Conservation (phyloP, 106 monocot genomes). For the Apostasia shenzhenica region DNA sequence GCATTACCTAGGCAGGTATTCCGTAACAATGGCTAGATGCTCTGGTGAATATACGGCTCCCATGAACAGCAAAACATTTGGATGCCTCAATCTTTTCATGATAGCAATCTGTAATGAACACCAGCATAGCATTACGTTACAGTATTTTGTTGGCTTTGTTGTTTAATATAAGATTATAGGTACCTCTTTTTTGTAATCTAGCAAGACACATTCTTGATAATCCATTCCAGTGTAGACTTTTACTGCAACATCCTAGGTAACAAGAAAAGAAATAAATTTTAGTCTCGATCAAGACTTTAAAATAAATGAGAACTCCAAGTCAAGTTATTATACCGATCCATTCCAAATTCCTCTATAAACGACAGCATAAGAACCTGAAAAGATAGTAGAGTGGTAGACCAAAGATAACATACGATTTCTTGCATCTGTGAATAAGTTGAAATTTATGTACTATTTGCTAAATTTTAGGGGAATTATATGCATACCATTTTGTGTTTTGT, state of each 20-base stretch:
- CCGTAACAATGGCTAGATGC: conserved; percentile 24
- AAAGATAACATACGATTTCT: neutral
- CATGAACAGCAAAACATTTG: conserved; percentile 30
- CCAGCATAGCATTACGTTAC: conserved; percentile 1
- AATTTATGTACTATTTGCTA: too few relatives aligned
- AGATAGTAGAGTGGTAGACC: neutral
- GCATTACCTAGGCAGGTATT: conserved; percentile 22
- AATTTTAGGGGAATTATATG: neutral
- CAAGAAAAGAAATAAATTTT: neutral
- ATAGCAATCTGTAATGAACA: conserved; percentile 23
- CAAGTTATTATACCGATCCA: conserved; percentile 21
- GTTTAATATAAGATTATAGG: neutral
- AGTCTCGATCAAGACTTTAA: neutral
- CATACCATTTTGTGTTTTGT: neutral
- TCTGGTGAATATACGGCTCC: conserved; percentile 26
- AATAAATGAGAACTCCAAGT: neutral
- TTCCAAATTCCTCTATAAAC: conserved; percentile 32
- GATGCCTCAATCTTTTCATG: conserved; percentile 37
- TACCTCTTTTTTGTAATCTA: conserved; percentile 33
- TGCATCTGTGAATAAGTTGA: neutral
- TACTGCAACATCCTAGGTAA: conserved; percentile 27
- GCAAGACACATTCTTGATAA: conserved; percentile 13
- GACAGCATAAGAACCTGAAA: conserved; percentile 26
- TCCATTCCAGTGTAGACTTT: conserved; percentile 27
- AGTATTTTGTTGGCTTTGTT: neutral